Conservation (phyloP, 2,329 filamentous ascomycete species). For the Whalleya microplaca region DNA sequence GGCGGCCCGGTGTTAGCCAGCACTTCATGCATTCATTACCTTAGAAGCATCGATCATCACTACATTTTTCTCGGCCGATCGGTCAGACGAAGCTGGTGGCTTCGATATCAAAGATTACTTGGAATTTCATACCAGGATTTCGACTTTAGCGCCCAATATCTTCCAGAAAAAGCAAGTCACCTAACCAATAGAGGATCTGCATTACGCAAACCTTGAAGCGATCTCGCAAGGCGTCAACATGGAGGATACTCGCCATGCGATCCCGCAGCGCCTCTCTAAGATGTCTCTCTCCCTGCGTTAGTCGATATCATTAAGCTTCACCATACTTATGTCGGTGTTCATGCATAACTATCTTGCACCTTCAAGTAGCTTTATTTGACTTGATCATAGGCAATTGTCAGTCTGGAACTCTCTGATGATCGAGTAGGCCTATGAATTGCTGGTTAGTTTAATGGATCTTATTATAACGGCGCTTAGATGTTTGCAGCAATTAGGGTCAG, state of each 20-base stretch:
- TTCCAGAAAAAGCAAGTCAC: slow-evolving; percentile 12
- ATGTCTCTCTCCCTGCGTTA: background rate
- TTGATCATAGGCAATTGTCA: background rate
- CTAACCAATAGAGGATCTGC: slow-evolving; percentile 8
- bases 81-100: slow-evolving; percentile 17
- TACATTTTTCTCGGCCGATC: slow-evolving; percentile 21
- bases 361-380: background rate
- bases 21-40: slow-evolving; percentile 23
- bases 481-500: background rate
- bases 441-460: background rate
- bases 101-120: slow-evolving; percentile 13
- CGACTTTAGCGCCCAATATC: slow-evolving; percentile 16
- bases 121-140: slow-evolving; percentile 7
- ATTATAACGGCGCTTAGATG: background rate
- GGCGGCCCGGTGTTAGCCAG: slow-evolving; percentile 39
- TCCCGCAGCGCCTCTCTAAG: background rate
- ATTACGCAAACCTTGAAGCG: slow-evolving; percentile 1
- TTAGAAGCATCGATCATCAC: slow-evolving; percentile 28
- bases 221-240: slow-evolving; percentile 3
- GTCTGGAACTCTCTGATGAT: background rate
- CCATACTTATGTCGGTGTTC: background rate
- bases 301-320: background rate
- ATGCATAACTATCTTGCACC: background rate
- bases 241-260: background rate
- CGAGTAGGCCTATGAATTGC: background rate